Conservation (phyloP, 164 flowering plant species). For the Chimonanthus praecox region DNA sequence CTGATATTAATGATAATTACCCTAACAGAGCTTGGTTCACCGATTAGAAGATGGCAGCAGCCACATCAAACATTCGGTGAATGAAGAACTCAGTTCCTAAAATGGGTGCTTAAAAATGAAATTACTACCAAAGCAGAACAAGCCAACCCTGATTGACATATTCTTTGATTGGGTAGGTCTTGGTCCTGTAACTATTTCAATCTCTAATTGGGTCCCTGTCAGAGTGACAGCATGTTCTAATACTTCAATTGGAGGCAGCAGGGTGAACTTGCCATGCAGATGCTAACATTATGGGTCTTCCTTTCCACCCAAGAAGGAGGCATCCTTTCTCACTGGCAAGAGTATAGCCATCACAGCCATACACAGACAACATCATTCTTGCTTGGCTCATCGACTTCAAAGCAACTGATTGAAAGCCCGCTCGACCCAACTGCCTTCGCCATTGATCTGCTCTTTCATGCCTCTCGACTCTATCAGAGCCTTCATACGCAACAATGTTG, state of each 20-base stretch:
- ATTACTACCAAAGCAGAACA: too few relatives aligned
- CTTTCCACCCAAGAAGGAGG: constrained; percentile 64
- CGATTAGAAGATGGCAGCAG: too few relatives aligned
- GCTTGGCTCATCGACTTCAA: constrained; percentile 38
- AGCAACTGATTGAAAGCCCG: constrained; percentile 44
- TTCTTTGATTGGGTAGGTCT: too few relatives aligned
- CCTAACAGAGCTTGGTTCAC: too few relatives aligned
- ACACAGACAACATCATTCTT: constrained; percentile 42
- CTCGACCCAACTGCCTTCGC: constrained; percentile 49
- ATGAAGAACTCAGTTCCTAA: too few relatives aligned
- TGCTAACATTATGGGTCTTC: constrained; percentile 51
- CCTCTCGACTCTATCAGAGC: constrained; percentile 45
- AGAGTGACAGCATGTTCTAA: neutral
- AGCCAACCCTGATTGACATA: too few relatives aligned
- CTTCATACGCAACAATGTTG: constrained; percentile 49
- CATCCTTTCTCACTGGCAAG: constrained; percentile 48
- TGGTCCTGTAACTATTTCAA: too few relatives aligned
- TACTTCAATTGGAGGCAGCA: neutral
- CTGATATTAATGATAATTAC: too few relatives aligned
- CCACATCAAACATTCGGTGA: too few relatives aligned
- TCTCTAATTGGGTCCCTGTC: too few relatives aligned
- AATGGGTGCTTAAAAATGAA: too few relatives aligned
- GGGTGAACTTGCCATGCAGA: constrained; percentile 50
- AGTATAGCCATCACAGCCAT: constrained; percentile 56
- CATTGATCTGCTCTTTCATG: constrained; percentile 61